Percentiles rank a stretch among this genome's conserved stretches.
These are phyloP conservation scores for Prunus campanulata DNA, from an alignment of 306 rosid species.

Conservation along the genomic window DNA sequence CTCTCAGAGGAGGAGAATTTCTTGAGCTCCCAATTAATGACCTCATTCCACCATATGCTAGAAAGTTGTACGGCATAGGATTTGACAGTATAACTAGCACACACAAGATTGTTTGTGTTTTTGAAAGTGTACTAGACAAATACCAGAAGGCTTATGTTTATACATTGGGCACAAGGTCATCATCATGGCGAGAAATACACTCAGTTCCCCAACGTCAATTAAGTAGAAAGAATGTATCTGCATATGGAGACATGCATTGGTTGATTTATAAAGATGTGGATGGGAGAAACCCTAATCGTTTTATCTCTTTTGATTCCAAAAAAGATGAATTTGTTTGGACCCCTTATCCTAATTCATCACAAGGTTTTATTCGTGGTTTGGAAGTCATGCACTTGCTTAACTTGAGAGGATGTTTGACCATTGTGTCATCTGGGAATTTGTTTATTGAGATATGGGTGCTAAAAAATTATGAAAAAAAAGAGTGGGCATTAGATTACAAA, in stretches of 20 bases:
- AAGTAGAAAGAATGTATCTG: neutral
- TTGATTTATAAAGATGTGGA: too few relatives aligned
- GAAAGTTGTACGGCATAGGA: neutral
- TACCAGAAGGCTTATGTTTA: neutral
- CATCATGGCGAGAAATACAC: neutral
- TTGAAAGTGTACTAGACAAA: too few relatives aligned
- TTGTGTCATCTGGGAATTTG: neutral
- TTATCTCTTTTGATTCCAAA: neutral
- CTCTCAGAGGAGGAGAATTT: neutral
- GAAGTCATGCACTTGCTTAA: neutral
- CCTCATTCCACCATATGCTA: too few relatives aligned
- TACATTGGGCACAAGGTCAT: neutral
- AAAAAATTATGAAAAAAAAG: neutral
- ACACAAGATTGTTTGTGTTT: neutral
- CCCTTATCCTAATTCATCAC: neutral
- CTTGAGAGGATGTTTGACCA: neutral
- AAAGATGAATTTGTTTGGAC: neutral
- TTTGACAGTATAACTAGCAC: neutral
- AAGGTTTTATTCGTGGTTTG: neutral
- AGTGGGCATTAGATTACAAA: neutral
- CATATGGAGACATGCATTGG: neutral
- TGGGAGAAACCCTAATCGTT: too few relatives aligned
- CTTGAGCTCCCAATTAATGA: neutral
- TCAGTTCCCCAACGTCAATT: neutral
- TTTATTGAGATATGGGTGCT: neutral